Conservation (phyloP, 805 yeast species). For the Tetrapisispora namnaoensis region DNA sequence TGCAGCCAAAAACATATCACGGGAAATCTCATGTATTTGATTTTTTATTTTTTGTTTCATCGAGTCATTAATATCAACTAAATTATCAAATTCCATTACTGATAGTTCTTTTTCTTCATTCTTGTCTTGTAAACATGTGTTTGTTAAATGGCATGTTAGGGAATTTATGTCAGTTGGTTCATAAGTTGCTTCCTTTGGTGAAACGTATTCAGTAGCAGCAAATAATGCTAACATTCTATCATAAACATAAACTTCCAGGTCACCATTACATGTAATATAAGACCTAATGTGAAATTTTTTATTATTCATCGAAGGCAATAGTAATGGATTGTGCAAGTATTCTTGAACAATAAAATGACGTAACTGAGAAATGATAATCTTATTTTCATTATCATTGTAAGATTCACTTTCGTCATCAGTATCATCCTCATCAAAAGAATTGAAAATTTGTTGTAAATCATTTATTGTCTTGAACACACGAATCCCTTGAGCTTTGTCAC, state of each 20-base stretch:
- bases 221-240: conserved; percentile 73
- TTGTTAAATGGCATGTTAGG: conserved; percentile 77
- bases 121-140: conserved; percentile 77
- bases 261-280: conserved; percentile 69
- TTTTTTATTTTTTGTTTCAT: conserved; percentile 36
- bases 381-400: conserved; percentile 37
- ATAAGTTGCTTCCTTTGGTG: conserved; percentile 18
- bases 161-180: conserved; percentile 29
- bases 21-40: conserved; percentile 51
- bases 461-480: conserved; percentile 68
- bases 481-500: conserved; percentile 95
- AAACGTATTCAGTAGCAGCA: conserved; percentile 45
- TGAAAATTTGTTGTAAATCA: conserved; percentile 74
- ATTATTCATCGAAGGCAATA: conserved; percentile 47
- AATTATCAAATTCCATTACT: conserved; percentile 58
- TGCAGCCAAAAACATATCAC: conserved; percentile 76
- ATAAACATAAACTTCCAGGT: conserved; percentile 69
- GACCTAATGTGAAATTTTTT: conserved; percentile 85
- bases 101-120: conserved; percentile 29
- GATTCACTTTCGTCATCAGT: conserved; percentile 36
- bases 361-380: conserved; percentile 74
- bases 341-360: conserved; percentile 88
- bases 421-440: conserved; percentile 75
- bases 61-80: conserved; percentile 35
- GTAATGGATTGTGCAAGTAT: conserved; percentile 59